Evolutionary conservation across 192 early-diverging fungal genomes (phyloP).

Genomic region (Backusella circina): DNA sequence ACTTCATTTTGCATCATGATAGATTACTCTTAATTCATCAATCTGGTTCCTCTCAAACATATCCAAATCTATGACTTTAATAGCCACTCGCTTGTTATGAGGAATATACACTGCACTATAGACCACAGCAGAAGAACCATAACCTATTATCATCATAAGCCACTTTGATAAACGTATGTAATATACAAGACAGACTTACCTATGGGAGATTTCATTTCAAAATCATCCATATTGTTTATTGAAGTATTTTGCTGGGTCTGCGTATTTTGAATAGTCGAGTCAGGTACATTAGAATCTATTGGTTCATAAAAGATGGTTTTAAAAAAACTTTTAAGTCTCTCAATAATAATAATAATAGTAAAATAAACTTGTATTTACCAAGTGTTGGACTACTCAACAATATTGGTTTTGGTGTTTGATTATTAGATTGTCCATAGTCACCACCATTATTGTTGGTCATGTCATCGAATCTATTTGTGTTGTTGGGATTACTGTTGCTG

Average conservation of each 20-base stretch:
- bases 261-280: neutral
- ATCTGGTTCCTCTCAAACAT: slow-evolving; percentile 89
- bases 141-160: slow-evolving; percentile 45
- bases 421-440: neutral
- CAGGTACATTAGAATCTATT: neutral
- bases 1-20: neutral
- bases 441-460: neutral
- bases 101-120: slow-evolving; percentile 78
- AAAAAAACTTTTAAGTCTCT: neutral
- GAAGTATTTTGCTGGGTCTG: neutral
- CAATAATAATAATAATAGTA: too few species aligned
- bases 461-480: neutral
- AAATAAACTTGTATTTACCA: neutral
- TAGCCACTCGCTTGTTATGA: slow-evolving; percentile 61
- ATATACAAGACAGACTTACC: neutral
- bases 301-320: neutral
- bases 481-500: neutral
- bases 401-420: slow-evolving; percentile 2
- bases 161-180: neutral
- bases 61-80: slow-evolving; percentile 88
- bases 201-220: slow-evolving; percentile 25
- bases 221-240: slow-evolving; percentile 20
- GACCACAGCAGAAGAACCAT: slow-evolving; percentile 84
- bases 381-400: neutral
- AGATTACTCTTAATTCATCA: slow-evolving; percentile 77